Base-by-base conservation (phyloP, 192 early-diverging fungal genomes). In the Coemansia brasiliensis region DNA sequence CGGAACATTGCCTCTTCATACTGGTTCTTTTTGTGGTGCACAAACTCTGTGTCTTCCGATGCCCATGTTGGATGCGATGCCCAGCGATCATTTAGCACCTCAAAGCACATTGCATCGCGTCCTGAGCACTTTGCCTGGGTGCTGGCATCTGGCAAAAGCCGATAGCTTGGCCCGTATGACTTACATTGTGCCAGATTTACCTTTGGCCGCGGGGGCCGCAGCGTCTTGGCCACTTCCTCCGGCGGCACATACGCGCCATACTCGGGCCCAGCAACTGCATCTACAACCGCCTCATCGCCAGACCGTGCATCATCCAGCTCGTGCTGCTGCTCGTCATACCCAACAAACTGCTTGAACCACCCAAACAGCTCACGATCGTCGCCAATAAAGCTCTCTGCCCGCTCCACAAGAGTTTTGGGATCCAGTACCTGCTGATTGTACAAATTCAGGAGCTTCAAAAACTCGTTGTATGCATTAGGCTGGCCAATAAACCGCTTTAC, bases 11-110 rank as follows among this genome's bases (percentile, higher is more conserved):
- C 88, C 67, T 99, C 97, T 62, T 98, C 96, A 58, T 83, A 94
- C 17, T 82, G 73, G 52, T 92, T 98, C 79, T 94, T 96, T 54
- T 93, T 92, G 78, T 93, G 91, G 39, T 90, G 83, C 42, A 88
- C 82, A 69, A 97, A 96, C 37, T 91, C 92, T 16, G 82, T 86
- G 39, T 92, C 96, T 67, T 97, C 97, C 48, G 90, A 92, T 10
- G 89, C 82, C 85, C 88, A 95, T 37, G 91, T 90, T 5, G 94
- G 95, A 69, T 94, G 93, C 0, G 93, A 94, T 11, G 93, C 89
- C 84, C 91, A 99, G 25, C 90, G 86, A 82, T 97, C 94, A 69
- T 98, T 98, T n/a, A 99, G 73, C 2, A 99, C 95, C 65, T 97
- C 95, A 52, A 83, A 87, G 75, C 88, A 87, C 63, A 97, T 69